phyloP scores from a whole-genome alignment of 2,329 filamentous ascomycete genomes.

The Trichoderma sp. region DNA sequence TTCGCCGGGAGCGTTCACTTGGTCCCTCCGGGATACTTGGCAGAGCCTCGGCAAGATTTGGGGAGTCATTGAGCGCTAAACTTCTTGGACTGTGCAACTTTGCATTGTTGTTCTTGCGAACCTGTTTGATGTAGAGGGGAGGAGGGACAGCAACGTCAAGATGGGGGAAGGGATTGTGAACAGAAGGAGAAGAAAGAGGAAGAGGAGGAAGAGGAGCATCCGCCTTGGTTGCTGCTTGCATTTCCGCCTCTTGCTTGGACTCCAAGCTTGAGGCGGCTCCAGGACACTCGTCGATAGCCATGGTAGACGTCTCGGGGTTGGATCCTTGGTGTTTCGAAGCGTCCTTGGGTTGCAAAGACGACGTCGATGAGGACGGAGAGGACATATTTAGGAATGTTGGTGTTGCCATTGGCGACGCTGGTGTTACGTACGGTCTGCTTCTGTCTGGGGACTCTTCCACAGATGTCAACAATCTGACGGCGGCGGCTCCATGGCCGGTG shows the following conservation, averaged over 20 bases:
- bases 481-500: conserved; percentile 49
- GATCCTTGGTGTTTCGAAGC: background rate
- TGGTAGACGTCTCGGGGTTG: background rate
- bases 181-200: conserved; percentile 8
- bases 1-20: conserved; percentile 38
- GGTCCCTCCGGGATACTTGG: conserved; percentile 53
- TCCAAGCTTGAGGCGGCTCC: conserved; percentile 9
- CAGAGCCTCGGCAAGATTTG: conserved; percentile 40
- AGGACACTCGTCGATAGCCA: conserved; percentile 20
- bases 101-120: conserved; percentile 35
- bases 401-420: conserved; percentile 18
- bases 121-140: conserved; percentile 4
- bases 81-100: conserved; percentile 45
- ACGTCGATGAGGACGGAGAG: background rate
- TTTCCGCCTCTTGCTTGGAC: background rate
- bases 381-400: conserved; percentile 17
- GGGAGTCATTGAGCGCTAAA: conserved; percentile 30
- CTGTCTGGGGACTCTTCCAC: conserved; percentile 51
- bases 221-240: conserved; percentile 15
- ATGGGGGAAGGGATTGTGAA: conserved; percentile 14
- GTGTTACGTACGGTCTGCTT: conserved; percentile 19
- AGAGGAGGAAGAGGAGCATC: conserved; percentile 10
- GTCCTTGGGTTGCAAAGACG: conserved; percentile 11
- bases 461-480: conserved; percentile 61
- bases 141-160: background rate